A percentile compares a stretch with the other conserved stretches of the same genome.
phyloP scores from a whole-genome alignment of 805 yeast genomes.

The Teunomyces cretensis region DNA sequence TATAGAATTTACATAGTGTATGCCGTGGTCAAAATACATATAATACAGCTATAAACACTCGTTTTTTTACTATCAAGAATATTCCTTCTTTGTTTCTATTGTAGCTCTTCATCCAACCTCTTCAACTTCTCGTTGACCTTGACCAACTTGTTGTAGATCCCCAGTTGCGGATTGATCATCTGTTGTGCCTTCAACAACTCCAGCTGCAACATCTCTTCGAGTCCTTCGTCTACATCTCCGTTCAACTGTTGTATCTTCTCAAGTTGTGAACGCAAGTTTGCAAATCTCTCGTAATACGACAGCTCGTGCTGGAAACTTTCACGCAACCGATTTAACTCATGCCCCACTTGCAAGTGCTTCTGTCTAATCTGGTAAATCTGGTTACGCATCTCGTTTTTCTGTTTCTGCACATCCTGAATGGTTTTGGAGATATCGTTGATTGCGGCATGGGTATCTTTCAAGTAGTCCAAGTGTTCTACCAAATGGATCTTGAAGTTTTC shows the following conservation, averaged over 20 bases:
- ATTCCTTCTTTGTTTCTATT: neutral
- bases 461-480: slow-evolving; percentile 25
- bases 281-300: slow-evolving; percentile 14
- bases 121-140: slow-evolving; percentile 23
- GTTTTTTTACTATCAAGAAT: neutral
- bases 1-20: neutral
- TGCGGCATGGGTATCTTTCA: slow-evolving; percentile 35
- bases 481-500: slow-evolving; percentile 32
- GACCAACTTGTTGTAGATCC: slow-evolving; percentile 20
- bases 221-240: slow-evolving; percentile 5
- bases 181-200: slow-evolving; percentile 11
- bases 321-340: slow-evolving; percentile 29
- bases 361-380: slow-evolving; percentile 29
- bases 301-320: slow-evolving; percentile 12
- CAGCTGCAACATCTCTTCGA: slow-evolving; percentile 6
- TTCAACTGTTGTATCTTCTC: slow-evolving; percentile 3
- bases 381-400: slow-evolving; percentile 31
- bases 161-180: slow-evolving; percentile 24
- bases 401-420: slow-evolving; percentile 28
- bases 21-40: slow-evolving; percentile 2
- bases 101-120: slow-evolving; percentile 16
- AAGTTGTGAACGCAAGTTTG: slow-evolving; percentile 14
- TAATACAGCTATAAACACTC: slow-evolving; percentile 1
- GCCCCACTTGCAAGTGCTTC: slow-evolving; percentile 32
- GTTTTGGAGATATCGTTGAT: slow-evolving; percentile 30